phyloP scores from a whole-genome alignment of 2,329 filamentous ascomycete species.

The Colletotrichum sp. region DNA sequence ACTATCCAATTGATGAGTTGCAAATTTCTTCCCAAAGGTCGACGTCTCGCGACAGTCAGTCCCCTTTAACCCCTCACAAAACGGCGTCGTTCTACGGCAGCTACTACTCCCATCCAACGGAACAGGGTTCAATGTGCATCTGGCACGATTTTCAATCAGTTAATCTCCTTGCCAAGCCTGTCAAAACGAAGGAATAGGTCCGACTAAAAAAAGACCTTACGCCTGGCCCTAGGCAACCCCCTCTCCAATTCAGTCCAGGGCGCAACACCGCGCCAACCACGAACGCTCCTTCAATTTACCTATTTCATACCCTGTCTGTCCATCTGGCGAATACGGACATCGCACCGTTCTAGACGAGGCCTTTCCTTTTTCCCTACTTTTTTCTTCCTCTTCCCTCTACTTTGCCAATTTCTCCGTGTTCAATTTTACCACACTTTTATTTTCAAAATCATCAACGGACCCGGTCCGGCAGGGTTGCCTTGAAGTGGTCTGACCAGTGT shows the following conservation, averaged over 20 bases:
- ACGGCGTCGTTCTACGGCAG: conserved; percentile 1
- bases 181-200: neutral
- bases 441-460: neutral
- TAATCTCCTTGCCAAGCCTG: neutral
- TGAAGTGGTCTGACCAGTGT: conserved; percentile 18
- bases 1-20: conserved; percentile 16
- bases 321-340: neutral
- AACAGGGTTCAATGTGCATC: neutral
- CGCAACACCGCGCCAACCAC: neutral
- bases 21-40: conserved; percentile 14
- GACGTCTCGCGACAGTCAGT: neutral
- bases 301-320: neutral
- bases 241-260: neutral
- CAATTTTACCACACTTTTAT: neutral
- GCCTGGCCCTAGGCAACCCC: neutral
- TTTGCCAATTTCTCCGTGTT: neutral
- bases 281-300: neutral
- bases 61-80: neutral
- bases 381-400: neutral
- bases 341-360: neutral
- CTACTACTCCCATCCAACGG: neutral
- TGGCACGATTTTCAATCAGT: neutral
- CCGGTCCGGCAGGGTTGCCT: conserved; percentile 2
- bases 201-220: neutral
- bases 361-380: neutral